phyloP scores from a whole-genome alignment of 2,329 filamentous ascomycete species.

The Penicillium sp. region DNA sequence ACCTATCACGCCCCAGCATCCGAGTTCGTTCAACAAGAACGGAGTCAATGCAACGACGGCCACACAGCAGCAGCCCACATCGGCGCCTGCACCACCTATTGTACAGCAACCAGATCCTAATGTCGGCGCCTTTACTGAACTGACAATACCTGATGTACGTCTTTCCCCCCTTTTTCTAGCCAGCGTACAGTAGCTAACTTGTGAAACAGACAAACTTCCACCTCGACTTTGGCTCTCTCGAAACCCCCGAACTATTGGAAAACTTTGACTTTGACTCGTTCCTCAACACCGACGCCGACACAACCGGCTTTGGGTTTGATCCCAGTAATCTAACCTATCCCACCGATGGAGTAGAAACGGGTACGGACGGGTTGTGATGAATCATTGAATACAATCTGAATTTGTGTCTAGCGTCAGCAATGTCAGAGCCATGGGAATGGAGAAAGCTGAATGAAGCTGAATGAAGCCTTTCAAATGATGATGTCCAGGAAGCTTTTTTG shows the following conservation, averaged over 20 bases:
- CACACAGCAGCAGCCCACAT: conserved; percentile 29
- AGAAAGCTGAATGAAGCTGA: background rate
- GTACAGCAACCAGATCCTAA: conserved; percentile 32
- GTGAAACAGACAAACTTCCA: conserved; percentile 31
- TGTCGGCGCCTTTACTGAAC: conserved; percentile 30
- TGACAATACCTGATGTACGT: conserved; percentile 37
- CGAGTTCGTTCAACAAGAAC: conserved; percentile 42
- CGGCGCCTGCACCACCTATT: conserved; percentile 33
- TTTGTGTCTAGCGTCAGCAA: background rate
- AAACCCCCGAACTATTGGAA: conserved; percentile 46
- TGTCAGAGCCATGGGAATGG: background rate
- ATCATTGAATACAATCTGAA: background rate
- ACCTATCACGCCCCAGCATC: conserved; percentile 46
- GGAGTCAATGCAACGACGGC: conserved; percentile 31
- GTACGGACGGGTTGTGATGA: conserved; percentile 17
- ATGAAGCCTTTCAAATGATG: background rate
- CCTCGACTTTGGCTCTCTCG: conserved; percentile 43
- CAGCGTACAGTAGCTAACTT: conserved; percentile 17
- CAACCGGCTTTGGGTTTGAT: conserved; percentile 41
- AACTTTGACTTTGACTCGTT: conserved; percentile 66
- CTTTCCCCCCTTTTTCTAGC: background rate
- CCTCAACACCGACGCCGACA: conserved; percentile 53
- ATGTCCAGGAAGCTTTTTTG: background rate
- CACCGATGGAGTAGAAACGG: conserved; percentile 42
- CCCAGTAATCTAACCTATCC: conserved; percentile 36